Percentiles rank a stretch among this genome's conserved stretches.
Conservation (phyloP, 495 filamentous ascomycete species). For the Cercophora newfieldiana region DNA sequence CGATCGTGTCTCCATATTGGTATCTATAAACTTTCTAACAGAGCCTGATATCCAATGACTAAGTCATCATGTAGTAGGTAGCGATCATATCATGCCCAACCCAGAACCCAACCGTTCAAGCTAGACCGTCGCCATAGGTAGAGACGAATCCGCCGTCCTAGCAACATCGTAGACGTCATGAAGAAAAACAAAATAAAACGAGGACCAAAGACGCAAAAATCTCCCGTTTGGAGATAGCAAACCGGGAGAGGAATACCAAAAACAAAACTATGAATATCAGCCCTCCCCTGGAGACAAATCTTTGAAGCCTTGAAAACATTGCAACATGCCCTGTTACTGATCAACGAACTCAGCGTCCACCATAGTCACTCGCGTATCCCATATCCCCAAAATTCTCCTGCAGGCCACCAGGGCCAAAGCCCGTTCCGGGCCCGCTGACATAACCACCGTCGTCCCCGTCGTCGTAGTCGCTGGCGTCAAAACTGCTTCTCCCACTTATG, state of each 20-base stretch:
- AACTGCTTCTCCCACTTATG: conserved; percentile 79
- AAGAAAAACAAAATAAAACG: conserved; percentile 1
- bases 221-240: not conserved
- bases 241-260: not conserved
- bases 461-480: conserved; percentile 80
- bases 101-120: not conserved
- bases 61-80: not conserved
- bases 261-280: not conserved
- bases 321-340: not conserved
- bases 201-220: not conserved
- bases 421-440: conserved; percentile 54
- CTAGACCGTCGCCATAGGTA: no score
- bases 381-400: conserved; percentile 51
- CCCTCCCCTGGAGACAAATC: not conserved
- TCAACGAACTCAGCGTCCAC: conserved; percentile 35
- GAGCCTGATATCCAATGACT: conserved; percentile 1
- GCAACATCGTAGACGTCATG: conserved; percentile 6
- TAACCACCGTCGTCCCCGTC: conserved; percentile 61
- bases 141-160: not conserved
- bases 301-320: not conserved
- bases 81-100: not conserved
- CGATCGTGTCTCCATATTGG: conserved; percentile 4
- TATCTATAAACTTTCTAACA: conserved; percentile 21
- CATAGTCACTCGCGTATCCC: conserved; percentile 55
- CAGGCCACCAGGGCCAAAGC: conserved; percentile 51